phyloP scores from a whole-genome alignment of 768 basidiomycete genomes.

The Crepidotus variabilis region DNA sequence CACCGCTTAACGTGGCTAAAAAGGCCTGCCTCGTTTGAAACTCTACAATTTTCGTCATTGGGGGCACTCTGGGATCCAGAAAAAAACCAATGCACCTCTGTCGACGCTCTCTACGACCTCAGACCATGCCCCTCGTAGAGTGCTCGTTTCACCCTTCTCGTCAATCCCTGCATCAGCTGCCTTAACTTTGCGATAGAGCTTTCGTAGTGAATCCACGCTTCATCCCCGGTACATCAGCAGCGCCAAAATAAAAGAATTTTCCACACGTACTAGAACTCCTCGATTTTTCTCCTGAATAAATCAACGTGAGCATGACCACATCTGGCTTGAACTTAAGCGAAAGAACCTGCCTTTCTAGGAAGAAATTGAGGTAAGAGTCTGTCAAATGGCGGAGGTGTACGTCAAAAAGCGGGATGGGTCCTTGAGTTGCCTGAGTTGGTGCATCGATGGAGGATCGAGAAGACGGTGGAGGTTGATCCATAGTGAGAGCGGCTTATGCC shows the following conservation, averaged over 20 bases:
- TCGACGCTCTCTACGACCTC: slow-evolving; percentile 86
- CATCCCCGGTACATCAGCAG: slow-evolving; percentile 3
- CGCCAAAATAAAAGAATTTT: background rate
- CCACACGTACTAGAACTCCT: slow-evolving; percentile 72
- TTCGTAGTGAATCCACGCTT: slow-evolving; percentile 73
- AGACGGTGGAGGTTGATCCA: slow-evolving; percentile 30
- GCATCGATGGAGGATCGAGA: slow-evolving; percentile 39
- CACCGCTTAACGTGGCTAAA: slow-evolving; percentile 60
- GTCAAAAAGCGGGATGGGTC: slow-evolving; percentile 71
- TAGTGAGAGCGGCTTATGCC: slow-evolving; percentile 1
- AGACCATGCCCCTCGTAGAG: slow-evolving; percentile 71
- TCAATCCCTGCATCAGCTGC: slow-evolving; percentile 70
- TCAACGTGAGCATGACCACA: background rate
- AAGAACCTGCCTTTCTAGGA: slow-evolving; percentile 69
- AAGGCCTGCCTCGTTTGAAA: slow-evolving; percentile 80
- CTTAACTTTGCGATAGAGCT: slow-evolving; percentile 68
- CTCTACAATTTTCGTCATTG: slow-evolving; percentile 44
- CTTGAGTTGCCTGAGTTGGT: slow-evolving; percentile 29
- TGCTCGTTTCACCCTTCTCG: slow-evolving; percentile 62
- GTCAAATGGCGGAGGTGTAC: slow-evolving; percentile 61
- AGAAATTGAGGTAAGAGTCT: slow-evolving; percentile 80
- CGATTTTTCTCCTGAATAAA: slow-evolving; percentile 65
- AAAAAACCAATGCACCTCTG: slow-evolving; percentile 47
- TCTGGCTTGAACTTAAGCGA: slow-evolving; percentile 13
- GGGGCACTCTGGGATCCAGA: background rate